Base-by-base conservation (phyloP, 306 rosid genomes). In the Acacia melanoxylon region DNA sequence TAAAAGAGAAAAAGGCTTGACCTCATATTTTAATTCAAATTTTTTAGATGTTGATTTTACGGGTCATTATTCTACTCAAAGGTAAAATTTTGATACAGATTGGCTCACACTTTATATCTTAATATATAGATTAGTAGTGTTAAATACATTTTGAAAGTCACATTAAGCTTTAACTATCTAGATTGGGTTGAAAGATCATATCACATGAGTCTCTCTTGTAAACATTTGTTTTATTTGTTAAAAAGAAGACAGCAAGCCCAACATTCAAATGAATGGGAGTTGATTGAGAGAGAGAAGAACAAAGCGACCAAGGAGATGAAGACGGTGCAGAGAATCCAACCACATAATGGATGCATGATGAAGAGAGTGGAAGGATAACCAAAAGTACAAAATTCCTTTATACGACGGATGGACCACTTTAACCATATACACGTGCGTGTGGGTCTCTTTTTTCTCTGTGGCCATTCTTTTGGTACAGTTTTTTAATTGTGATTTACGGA, bases 351-450 rank as follows among this genome's bases (percentile, higher is more conserved):
- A 27, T 83, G 87, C 84, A 87, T 89, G 90, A 90, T 86, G 85
- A 58, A 58, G 85, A 83, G 89, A 87, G 83, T 89, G 74, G 33
- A 94, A 88, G 87, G 90, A 78, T 73, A 76, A 83, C 91, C 68
- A 80, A 77, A 14, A 86, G 58, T 80, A 86, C 90, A 88, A 90
- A 91, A 85, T 82, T 89, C 94, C 90, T 83, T 86, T 79, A 31
- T 81, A 27, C 75, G 83, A 66, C 75, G 72, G 79, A 85, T 84
- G 97, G 94, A 88, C 97, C 95, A 90, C 90, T 81, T 22, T 51
- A 45, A n/a, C 40, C 72, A 14, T 56, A 66, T 86, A 81, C 94
- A 88, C 93, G 94, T 90, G 97, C 86, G 94, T 88, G 78, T 89
- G 93, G 97, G 91, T 78, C 92, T 80, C 61, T 80, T 82, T 77